A percentile compares a stretch with the other conserved stretches of the same genome.
Conservation (phyloP, 2,329 filamentous ascomycete genomes). For the Neobulgaria alba region DNA sequence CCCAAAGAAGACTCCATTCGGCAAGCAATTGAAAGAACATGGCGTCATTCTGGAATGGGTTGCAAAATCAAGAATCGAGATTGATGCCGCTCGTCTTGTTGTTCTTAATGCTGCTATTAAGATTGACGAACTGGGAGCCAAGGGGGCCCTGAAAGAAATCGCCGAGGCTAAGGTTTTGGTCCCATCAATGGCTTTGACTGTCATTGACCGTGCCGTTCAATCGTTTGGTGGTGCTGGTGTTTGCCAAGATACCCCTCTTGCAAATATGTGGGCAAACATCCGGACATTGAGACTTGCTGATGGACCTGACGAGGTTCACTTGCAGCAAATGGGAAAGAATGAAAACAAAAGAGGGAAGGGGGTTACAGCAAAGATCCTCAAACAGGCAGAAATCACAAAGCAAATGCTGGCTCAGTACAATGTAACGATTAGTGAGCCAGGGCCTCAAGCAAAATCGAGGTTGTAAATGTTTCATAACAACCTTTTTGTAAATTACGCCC, state of each 20-base stretch:
- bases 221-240: conserved; percentile 86
- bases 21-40: conserved; percentile 77
- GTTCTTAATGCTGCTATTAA: conserved; percentile 92
- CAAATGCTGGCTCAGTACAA: conserved; percentile 56
- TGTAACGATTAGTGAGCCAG: conserved; percentile 29
- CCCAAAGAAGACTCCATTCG: conserved; percentile 81
- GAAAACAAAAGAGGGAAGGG: conserved; percentile 64
- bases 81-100: conserved; percentile 80
- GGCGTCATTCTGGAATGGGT: conserved; percentile 95
- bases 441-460: conserved; percentile 22
- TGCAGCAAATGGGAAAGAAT: conserved; percentile 71
- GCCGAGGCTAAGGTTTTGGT: conserved; percentile 91
- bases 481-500: neutral
- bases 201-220: conserved; percentile 93
- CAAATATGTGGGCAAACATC: conserved; percentile 71
- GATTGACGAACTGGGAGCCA: conserved; percentile 85
- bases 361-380: conserved; percentile 51
- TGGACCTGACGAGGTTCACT: conserved; percentile 92
- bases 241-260: conserved; percentile 88
- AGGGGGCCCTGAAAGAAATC: conserved; percentile 85
- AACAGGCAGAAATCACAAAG: conserved; percentile 56
- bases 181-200: conserved; percentile 69
- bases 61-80: conserved; percentile 84
- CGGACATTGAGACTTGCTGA: conserved; percentile 81
- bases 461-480: conserved; percentile 19